Evolutionary conservation across 108 stramenopile species (phyloP).

Genomic region (Pseudonitzschia pungens): DNA sequence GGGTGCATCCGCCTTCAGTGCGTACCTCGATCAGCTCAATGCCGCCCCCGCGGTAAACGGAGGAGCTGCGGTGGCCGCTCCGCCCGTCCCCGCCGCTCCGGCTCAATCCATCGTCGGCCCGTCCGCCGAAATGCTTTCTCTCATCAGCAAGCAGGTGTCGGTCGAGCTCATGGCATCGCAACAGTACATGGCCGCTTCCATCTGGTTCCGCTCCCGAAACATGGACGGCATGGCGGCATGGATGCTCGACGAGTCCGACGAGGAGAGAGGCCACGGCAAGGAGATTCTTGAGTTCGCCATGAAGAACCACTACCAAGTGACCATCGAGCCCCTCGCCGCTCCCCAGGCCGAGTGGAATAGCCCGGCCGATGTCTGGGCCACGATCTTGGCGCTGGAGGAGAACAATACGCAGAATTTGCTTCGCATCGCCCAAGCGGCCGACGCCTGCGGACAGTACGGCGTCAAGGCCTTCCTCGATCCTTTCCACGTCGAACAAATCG

Average conservation of each 20-base stretch:
- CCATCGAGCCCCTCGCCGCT: conserved; percentile 25
- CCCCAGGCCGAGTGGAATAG: conserved; percentile 27
- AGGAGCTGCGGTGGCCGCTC: too few relatives aligned
- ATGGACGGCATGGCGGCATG: conserved; percentile 38
- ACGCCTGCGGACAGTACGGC: conserved; percentile 29
- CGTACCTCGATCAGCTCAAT: too few relatives aligned
- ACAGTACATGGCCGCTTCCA: conserved; percentile 33
- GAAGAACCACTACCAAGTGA: conserved; percentile 20
- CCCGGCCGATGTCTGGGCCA: conserved; percentile 32
- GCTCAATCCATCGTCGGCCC: too few relatives aligned
- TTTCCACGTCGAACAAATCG: conserved; percentile 41
- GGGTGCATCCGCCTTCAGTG: too few relatives aligned
- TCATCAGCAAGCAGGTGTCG: conserved; percentile 35
- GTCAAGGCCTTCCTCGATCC: conserved; percentile 24
- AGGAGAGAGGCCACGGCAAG: conserved; percentile 37
- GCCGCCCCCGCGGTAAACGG: too few relatives aligned
- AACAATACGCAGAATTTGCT: conserved; percentile 31
- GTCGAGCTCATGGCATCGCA: conserved; percentile 34
- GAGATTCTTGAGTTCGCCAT: conserved; percentile 33
- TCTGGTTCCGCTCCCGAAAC: conserved; percentile 30
- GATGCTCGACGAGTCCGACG: conserved; percentile 37
- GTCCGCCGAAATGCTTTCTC: conserved; percentile 11
- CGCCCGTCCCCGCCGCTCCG: too few relatives aligned
- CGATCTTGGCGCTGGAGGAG: conserved; percentile 25
- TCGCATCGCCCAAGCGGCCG: conserved; percentile 29